A percentile compares a stretch with the other conserved stretches of the same genome.
phyloP scores from a whole-genome alignment of 2,329 filamentous ascomycete genomes.

The Ilyonectria sp. region DNA sequence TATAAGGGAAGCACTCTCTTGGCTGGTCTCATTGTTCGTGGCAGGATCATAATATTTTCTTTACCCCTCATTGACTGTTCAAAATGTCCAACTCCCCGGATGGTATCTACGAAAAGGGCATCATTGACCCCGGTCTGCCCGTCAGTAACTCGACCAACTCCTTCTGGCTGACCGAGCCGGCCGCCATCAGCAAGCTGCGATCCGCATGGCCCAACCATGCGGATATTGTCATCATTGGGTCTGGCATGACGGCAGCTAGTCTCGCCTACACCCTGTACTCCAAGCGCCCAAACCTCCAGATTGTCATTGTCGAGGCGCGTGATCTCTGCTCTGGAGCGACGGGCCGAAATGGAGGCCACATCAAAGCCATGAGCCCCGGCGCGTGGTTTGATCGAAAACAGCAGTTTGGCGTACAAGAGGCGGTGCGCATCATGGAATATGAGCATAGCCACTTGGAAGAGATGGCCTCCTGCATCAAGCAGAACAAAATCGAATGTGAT shows the following conservation, averaged over 20 bases:
- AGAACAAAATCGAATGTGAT: slow-evolving; percentile 18
- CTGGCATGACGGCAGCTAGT: slow-evolving; percentile 41
- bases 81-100: slow-evolving; percentile 39
- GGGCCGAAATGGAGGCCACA: slow-evolving; percentile 44
- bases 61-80: no score
- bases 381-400: slow-evolving; percentile 29
- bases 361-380: slow-evolving; percentile 30
- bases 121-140: slow-evolving; percentile 39
- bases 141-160: slow-evolving; percentile 35
- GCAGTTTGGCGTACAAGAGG: slow-evolving; percentile 25
- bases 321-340: slow-evolving; percentile 38
- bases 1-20: no score
- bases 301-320: slow-evolving; percentile 39
- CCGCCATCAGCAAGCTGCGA: slow-evolving; percentile 27
- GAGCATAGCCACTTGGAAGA: slow-evolving; percentile 29
- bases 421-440: slow-evolving; percentile 29
- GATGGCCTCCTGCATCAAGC: slow-evolving; percentile 22
- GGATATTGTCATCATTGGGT: slow-evolving; percentile 41
- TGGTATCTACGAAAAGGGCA: slow-evolving; percentile 41
- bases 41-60: no score
- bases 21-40: no score
- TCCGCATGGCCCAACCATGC: slow-evolving; percentile 33
- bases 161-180: slow-evolving; percentile 37
- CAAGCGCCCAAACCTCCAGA: slow-evolving; percentile 29
- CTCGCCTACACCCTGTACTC: slow-evolving; percentile 31